Evolutionary conservation across 768 basidiomycete species (phyloP), one percentile per base, ranked within the genome.

Genomic region (Boletus reticuloceps): DNA sequence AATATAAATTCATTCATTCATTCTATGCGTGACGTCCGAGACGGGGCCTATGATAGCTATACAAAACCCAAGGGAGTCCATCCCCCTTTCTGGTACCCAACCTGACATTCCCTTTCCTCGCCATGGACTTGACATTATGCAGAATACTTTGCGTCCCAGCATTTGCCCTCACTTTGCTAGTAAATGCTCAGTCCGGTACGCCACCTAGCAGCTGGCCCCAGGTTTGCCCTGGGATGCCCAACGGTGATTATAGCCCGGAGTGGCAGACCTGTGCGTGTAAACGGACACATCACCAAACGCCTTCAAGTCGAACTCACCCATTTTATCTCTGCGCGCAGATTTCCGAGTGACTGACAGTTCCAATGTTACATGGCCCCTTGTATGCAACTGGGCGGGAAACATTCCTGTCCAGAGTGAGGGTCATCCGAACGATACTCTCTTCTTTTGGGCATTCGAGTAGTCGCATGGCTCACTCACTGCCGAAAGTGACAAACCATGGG

Each of bases 391-490:
- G 62, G 84, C 86, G 1, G 86, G 86, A 50, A 88, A 86, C 54
- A 75, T 88, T 50, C 77, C 79, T 27, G 85, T 87, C 4, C 75
- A 82, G 57, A 78, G 85, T 46, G 68, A 71, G 9, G 78, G 77
- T 27, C 85, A 85, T 65, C 82, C 82, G 0, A 86, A 87, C 50
- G 71, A 86, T 55, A 86, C 85, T 0, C 72, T 87, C 16, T 88
- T 86, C 71, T 87, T 87, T 66, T 77, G 79, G 72, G 85, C 77
- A 16, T 82, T 84, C 56, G 85, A 88, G 61, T 81, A 79, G 36
- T 67, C 70, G 1, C 62, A 72, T 16, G 84, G 82, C 6, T 86
- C 86, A 4, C 70, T 89, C 47, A 86, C 82, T 11, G 69, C 64
- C 52, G 5, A 43, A 25, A 64, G 66, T 19, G 56, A 69, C 14